These are phyloP conservation scores for Skeletonema tropicum DNA, from an alignment of 108 stramenopile species.

Conservation along the genomic window DNA sequence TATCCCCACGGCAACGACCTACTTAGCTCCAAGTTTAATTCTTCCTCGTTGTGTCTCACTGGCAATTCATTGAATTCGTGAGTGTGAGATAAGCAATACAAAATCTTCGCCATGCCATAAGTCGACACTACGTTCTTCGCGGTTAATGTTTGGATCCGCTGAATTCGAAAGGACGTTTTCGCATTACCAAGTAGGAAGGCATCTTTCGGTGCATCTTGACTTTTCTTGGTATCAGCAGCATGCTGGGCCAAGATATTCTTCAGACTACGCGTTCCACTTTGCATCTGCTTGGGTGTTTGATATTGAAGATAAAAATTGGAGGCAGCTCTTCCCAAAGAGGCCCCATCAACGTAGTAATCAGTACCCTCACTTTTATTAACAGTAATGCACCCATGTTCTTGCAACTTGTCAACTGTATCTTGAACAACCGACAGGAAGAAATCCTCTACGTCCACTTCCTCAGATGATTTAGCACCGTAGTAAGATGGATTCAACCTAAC, in stretches of 20 bases:
- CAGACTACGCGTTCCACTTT: conserved; percentile 58
- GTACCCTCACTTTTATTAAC: conserved; percentile 52
- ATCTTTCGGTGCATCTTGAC: conserved; percentile 6
- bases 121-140: conserved; percentile 15
- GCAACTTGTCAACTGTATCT: conserved; percentile 66
- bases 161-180: conserved; percentile 8
- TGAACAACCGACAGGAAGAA: conserved; percentile 69
- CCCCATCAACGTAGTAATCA: conserved; percentile 47
- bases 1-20: conserved; percentile 82
- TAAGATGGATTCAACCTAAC: conserved; percentile 94
- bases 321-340: conserved; percentile 81
- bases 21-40: conserved; percentile 92
- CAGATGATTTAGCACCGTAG: conserved; percentile 80
- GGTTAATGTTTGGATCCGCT: conserved; percentile 10
- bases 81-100: conserved; percentile 75
- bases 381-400: conserved; percentile 77
- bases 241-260: conserved; percentile 40
- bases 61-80: conserved; percentile 97
- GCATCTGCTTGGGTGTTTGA: conserved; percentile 81
- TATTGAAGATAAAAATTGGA: conserved; percentile 95
- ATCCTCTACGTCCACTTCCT: conserved; percentile 67
- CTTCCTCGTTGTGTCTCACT: conserved; percentile 98
- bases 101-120: conserved; percentile 65
- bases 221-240: conserved; percentile 8
- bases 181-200: conserved; percentile 17